These are phyloP conservation scores for Astrothelium macrocarpum DNA, from an alignment of 495 filamentous ascomycete genomes.

Conservation along the genomic window DNA sequence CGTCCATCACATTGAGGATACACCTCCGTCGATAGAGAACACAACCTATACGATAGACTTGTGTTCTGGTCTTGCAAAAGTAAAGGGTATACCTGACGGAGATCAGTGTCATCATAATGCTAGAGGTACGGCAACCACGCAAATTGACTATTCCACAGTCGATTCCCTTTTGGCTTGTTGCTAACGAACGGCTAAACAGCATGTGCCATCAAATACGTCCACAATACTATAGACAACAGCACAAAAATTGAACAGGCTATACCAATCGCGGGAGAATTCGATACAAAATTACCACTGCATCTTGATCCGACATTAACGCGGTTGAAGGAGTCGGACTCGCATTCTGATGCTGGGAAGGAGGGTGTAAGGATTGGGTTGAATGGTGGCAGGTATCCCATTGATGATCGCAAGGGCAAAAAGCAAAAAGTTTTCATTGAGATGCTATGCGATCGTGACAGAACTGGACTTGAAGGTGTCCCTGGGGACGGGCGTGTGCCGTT, in stretches of 20 bases:
- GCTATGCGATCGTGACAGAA: slow-evolving; percentile 58
- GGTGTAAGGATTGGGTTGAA: slow-evolving; percentile 62
- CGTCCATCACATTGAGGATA: slow-evolving; percentile 48
- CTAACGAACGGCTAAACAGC: slow-evolving; percentile 39
- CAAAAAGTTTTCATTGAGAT: slow-evolving; percentile 71
- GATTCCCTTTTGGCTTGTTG: neutral
- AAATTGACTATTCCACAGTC: too few relatives aligned
- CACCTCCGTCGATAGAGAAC: slow-evolving; percentile 44
- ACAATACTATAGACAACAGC: slow-evolving; percentile 35
- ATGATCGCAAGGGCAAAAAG: slow-evolving; percentile 34
- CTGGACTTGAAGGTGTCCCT: slow-evolving; percentile 55
- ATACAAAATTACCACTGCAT: slow-evolving; percentile 39
- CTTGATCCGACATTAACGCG: slow-evolving; percentile 54
- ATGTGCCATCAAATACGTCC: slow-evolving; percentile 62
- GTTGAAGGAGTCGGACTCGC: slow-evolving; percentile 47
- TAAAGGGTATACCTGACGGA: slow-evolving; percentile 36
- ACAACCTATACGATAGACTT: slow-evolving; percentile 86
- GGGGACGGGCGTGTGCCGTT: slow-evolving; percentile 33
- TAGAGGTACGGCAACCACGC: slow-evolving; percentile 43
- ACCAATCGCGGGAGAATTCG: slow-evolving; percentile 65
- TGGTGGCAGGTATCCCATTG: slow-evolving; percentile 51
- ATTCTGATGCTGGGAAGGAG: slow-evolving; percentile 50
- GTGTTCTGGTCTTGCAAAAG: slow-evolving; percentile 54
- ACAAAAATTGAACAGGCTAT: slow-evolving; percentile 43
- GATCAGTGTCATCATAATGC: slow-evolving; percentile 54